Evolutionary conservation across 306 rosid genomes (phyloP).

Genomic region (Sphenostylis stenocarpa): DNA sequence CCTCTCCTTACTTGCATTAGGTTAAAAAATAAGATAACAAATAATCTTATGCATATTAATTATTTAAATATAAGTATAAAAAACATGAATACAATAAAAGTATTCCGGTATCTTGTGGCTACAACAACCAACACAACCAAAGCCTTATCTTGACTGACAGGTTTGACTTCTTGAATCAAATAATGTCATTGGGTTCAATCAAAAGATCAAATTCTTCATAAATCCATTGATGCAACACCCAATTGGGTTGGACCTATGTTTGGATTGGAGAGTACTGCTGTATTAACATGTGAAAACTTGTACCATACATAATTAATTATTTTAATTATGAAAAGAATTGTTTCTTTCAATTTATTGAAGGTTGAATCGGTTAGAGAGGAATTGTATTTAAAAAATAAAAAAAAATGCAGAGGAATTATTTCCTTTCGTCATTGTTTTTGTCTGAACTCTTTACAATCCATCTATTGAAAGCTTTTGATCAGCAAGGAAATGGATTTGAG

Average conservation of each 20-base stretch:
- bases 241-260: background rate
- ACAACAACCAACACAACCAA: background rate
- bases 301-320: background rate
- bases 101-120: background rate
- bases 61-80: background rate
- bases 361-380: background rate
- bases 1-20: background rate
- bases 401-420: background rate
- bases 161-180: background rate
- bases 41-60: background rate
- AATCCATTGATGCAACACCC: background rate
- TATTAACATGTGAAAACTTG: background rate
- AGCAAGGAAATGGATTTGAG: background rate
- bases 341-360: slow-evolving; percentile 14
- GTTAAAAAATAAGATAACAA: background rate
- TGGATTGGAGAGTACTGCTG: background rate
- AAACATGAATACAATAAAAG: background rate
- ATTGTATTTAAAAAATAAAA: background rate
- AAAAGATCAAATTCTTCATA: background rate
- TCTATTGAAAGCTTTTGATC: background rate
- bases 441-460: background rate
- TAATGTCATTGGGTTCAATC: background rate
- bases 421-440: background rate
- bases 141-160: background rate
- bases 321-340: background rate